Evolutionary conservation across 495 filamentous ascomycete species (phyloP), one percentile per base, ranked within the genome.

Genomic region (Podospora appendiculata): DNA sequence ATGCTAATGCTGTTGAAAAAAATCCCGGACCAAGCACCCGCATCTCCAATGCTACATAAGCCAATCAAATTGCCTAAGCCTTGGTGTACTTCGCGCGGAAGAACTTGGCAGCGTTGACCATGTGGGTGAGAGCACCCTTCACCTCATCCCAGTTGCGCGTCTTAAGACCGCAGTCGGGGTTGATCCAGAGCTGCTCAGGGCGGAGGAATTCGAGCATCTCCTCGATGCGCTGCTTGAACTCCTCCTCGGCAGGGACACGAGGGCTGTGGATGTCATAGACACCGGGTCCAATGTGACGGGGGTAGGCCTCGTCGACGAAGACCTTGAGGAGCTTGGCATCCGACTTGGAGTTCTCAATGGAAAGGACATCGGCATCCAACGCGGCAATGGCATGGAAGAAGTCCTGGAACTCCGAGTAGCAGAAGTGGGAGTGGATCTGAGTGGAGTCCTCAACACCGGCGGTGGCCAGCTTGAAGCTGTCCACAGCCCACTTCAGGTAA

Each of bases 351-450:
- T 97, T 97, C 85, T 98, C 93, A 65, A 98, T 98, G 66, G 85
- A 90, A 59, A 98, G 84, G 51, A 98, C 93, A 78, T 98, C 93
- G 59, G 93, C 90, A 69, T 98, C 93, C 52, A 98, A 81, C 41
- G 94, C 94, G 55, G 94, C 90, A 60, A 98, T 98, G 73, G 93
- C 36, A 71, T 97, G 88, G 88, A 98, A 98, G 83, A 98, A 98
- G 80, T 98, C 93, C 77, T 98, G 93, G 88, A 98, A 98, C 79
- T 98, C 93, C 43, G 90, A 96, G 85, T 98, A 98, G 74, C 93
- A 98, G 90, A 98, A 98, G 79, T 98, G 93, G 47, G 90, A 96
- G 83, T 98, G 93, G 74, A 98, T 95, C 80, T 98, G 93, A 59
- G 94, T 97, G 50, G 83, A 86, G 68, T 98, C 89, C 65, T 86